phyloP scores from a whole-genome alignment of 2,329 filamentous ascomycete genomes.

The Bipolaris cookei region DNA sequence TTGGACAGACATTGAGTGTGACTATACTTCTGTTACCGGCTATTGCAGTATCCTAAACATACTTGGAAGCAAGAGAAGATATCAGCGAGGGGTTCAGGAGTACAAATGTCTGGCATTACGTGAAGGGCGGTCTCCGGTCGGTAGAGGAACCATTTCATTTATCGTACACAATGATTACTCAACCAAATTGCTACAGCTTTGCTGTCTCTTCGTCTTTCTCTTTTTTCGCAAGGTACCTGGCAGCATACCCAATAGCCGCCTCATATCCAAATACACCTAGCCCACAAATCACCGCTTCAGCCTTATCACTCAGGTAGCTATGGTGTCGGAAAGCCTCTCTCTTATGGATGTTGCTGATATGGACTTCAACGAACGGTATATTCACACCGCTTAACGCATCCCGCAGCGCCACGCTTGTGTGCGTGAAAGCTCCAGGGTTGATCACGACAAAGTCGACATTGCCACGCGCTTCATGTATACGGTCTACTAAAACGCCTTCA shows the following conservation, averaged over 20 bases:
- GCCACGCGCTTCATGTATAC: conserved; percentile 70
- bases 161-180: too few species aligned
- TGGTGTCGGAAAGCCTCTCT: conserved; percentile 72
- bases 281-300: conserved; percentile 74
- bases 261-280: conserved; percentile 59
- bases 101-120: not conserved
- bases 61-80: conserved; percentile 37
- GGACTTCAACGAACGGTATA: conserved; percentile 79
- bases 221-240: conserved; percentile 31
- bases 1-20: conserved; percentile 41
- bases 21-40: conserved; percentile 38
- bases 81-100: conserved; percentile 19
- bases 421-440: conserved; percentile 77
- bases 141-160: too few species aligned
- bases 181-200: not conserved
- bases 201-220: not conserved
- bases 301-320: conserved; percentile 78
- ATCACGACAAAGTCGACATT: conserved; percentile 72
- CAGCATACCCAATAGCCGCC: conserved; percentile 54
- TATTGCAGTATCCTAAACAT: conserved; percentile 36
- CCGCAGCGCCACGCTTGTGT: conserved; percentile 77
- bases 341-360: conserved; percentile 76
- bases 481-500: conserved; percentile 75
- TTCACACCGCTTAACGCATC: conserved; percentile 73
- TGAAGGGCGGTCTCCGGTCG: too few species aligned